Conservation (phyloP, 2,329 filamentous ascomycete genomes). For the Fusarium palustre region DNA sequence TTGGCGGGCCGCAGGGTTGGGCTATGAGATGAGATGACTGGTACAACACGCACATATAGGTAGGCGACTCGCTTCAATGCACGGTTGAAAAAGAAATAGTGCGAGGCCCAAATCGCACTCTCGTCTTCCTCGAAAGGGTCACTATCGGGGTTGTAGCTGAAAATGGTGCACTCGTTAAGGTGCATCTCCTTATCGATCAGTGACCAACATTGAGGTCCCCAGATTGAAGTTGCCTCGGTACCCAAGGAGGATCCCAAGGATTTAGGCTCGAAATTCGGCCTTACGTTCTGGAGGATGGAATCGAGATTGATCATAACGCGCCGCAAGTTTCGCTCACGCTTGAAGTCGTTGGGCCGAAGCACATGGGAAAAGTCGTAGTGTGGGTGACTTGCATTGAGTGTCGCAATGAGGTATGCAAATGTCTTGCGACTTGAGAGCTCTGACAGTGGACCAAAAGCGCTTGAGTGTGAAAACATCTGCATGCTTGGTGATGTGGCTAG, state of each 20-base stretch:
- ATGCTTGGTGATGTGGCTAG: constrained; percentile 72
- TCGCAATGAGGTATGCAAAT: constrained; percentile 96
- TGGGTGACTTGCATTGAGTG: constrained; percentile 89
- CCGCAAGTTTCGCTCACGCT: constrained; percentile 81
- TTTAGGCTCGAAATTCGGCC: constrained; percentile 68
- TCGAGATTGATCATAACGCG: constrained; percentile 89
- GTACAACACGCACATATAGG: constrained; percentile 90
- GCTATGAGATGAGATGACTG: constrained; percentile 74
- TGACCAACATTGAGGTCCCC: constrained; percentile 93
- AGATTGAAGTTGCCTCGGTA: constrained; percentile 69
- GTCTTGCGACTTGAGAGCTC: constrained; percentile 90
- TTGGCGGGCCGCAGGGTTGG: constrained; percentile 59
- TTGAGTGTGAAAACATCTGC: constrained; percentile 78
- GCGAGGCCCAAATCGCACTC: constrained; percentile 91
- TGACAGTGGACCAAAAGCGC: constrained; percentile 90
- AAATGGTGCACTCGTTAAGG: constrained; percentile 87
- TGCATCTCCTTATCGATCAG: constrained; percentile 95
- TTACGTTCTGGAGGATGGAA: constrained; percentile 86
- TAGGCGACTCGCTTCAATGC: constrained; percentile 92
- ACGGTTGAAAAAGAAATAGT: constrained; percentile 99
- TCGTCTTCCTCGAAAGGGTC: constrained; percentile 94
- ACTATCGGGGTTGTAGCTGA: constrained; percentile 88
- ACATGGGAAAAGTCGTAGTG: constrained; percentile 97
- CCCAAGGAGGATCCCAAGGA: constrained; percentile 57
- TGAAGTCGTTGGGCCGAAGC: constrained; percentile 89